Evolutionary conservation across 352 stramenopile species (phyloP), one percentile per base, ranked within the genome.

Genomic region (Pythium utonaiense): DNA sequence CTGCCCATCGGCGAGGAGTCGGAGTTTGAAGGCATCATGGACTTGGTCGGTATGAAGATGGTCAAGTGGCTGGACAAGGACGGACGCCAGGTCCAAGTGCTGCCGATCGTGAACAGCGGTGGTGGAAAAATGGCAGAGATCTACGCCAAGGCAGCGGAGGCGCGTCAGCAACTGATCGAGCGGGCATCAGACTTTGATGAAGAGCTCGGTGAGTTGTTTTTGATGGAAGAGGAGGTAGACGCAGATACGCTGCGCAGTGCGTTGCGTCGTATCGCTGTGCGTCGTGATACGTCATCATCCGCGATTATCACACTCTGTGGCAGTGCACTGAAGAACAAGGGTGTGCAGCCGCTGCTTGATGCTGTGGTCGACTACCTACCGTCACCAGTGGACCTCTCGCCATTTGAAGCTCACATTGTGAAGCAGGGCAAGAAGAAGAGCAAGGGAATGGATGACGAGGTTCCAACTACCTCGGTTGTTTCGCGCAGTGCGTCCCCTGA

Each of bases 331-430:
- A 91, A 89, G 68, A 93, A 93, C 70, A 93, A 91, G 60, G 89
- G 89, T 42, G 95, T 99, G 36, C 98, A 99, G 73, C 86, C 96
- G 34, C 83, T 99, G 28, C 78, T 99, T 17, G 97, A 99, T 71
- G 97, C 95, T 25, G 95, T 99, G 7, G 67, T 98, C 27, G 86
- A 98, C 65, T 99, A 99, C 76, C 73, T 99, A 68, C 96, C 96
- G 63, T 98, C 94, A 13, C 96, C 96, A 10, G 31, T 95, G 16
- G 96, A 99, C 36, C 60, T 88, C 17, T 83, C 77, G 31, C 78
- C 78, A 12, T 93, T 86, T 52, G 76, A 85, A 60, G 74, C 78
- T 22, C 76, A 84, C 14, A 58, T 73, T 3, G 63, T 86, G 28
- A 64, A 64, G 27, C 40, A 57, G 52, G 13, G 84, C 31, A 88